Base-by-base conservation (phyloP, 805 yeast genomes). In the Blastobotrys attinorum region DNA sequence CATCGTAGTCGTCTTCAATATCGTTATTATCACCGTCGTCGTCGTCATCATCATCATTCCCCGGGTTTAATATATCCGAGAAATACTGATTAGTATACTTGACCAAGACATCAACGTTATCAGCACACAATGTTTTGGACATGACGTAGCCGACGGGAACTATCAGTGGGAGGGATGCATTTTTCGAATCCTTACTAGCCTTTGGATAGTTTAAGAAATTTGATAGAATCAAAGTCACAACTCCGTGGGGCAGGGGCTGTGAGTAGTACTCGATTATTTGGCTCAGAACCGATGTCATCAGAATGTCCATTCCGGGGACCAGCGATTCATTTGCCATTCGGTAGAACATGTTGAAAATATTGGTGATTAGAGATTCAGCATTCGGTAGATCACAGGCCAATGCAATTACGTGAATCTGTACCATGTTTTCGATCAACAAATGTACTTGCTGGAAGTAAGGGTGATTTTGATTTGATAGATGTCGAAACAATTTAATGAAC, bases 61-160 rank as follows among this genome's bases (percentile, higher is more conserved):
- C 52, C 32, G 77, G 83, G 54, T 79, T 79, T 7, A 87, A 59
- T 47, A 78, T 69, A 54, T 87, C 95, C 0, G 95, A 80, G 50
- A 86, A 83, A 52, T 80, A 81, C 57, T 81, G 88, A 2, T 94
- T 82, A 27, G 85, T 67, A 48, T 77, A 77, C 50, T 95, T 73
- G 13, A 90, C 76, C 72, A 88, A 70, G 48, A 87, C 70, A 49
- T 83, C 94, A 1, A 78, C 60, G 52, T 84, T 83, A 1, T 76
- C 66, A 45, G 76, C 79, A 57, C 95, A 86, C 2, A 88, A 71
- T 11, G 75, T 67, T 31, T 81, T 58, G 4, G 88, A 77, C 52
- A 86, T 72, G 33, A 73, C 75, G 57, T 81, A 80, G 0, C 83
- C 83, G 1, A 83, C 77, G 39, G 77, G 72, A 2, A 71, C 43